These are phyloP conservation scores for Alnus glutinosa DNA, from an alignment of 306 rosid genomes.

Conservation along the genomic window DNA sequence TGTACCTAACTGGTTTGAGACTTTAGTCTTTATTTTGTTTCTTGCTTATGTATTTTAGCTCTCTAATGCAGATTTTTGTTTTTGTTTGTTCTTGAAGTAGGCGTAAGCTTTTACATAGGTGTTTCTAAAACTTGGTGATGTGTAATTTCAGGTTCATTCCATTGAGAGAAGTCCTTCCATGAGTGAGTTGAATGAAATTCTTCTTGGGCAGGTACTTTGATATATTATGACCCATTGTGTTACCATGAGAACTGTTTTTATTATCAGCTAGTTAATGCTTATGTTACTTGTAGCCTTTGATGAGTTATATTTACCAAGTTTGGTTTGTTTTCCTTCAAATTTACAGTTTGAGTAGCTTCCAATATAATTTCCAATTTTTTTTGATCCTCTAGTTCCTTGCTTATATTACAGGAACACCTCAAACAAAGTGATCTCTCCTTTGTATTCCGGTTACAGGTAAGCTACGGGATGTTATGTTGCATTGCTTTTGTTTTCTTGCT, in stretches of 20 bases:
- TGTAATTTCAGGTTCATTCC: slow-evolving; percentile 80
- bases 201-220: slow-evolving; percentile 81
- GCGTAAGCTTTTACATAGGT: slow-evolving; percentile 19
- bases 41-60: background rate
- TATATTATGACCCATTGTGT: slow-evolving; percentile 17
- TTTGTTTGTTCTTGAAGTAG: slow-evolving; percentile 18
- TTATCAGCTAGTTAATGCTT: background rate
- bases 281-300: background rate
- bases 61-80: background rate
- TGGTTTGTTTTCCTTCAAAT: background rate
- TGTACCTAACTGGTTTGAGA: background rate
- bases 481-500: slow-evolving; percentile 11
- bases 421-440: slow-evolving; percentile 91
- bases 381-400: slow-evolving; percentile 6
- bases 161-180: slow-evolving; percentile 97
- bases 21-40: slow-evolving; percentile 3
- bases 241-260: background rate
- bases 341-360: background rate
- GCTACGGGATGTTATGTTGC: slow-evolving; percentile 16
- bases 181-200: slow-evolving; percentile 97
- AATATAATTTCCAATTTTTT: background rate
- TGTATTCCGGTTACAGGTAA: slow-evolving; percentile 97
- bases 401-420: slow-evolving; percentile 71
- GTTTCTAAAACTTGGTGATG: slow-evolving; percentile 25
- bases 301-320: slow-evolving; percentile 2